phyloP scores from a whole-genome alignment of 1,139 yeast genomes.

The Torulaspora pretoriensis region DNA sequence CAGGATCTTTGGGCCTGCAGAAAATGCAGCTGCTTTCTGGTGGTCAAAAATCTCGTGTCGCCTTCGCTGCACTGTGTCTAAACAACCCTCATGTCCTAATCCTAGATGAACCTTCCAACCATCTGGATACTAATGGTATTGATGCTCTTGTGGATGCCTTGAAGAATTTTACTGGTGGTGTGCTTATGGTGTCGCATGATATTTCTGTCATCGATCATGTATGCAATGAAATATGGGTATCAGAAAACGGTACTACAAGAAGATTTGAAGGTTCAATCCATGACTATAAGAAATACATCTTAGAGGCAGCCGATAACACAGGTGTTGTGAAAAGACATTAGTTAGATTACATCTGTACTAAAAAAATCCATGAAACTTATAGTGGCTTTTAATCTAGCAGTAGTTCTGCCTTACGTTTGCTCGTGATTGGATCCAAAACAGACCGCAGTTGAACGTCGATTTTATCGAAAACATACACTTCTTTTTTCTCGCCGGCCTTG shows the following conservation, averaged over 20 bases:
- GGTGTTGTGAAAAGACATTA: slow-evolving; percentile 89
- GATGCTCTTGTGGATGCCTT: slow-evolving; percentile 92
- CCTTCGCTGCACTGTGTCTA: slow-evolving; percentile 91
- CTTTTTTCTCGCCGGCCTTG: slow-evolving; percentile 43
- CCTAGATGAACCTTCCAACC: slow-evolving; percentile 97
- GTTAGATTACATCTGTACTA: slow-evolving; percentile 4
- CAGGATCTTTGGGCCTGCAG: slow-evolving; percentile 89
- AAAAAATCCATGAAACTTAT: not conserved
- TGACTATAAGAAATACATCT: slow-evolving; percentile 85
- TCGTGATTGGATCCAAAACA: slow-evolving; percentile 78
- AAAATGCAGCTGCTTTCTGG: slow-evolving; percentile 89
- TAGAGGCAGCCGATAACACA: slow-evolving; percentile 67
- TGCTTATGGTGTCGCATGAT: slow-evolving; percentile 96
- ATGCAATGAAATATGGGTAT: slow-evolving; percentile 92
- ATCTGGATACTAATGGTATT: slow-evolving; percentile 95
- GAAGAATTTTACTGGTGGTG: slow-evolving; percentile 86
- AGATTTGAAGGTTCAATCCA: slow-evolving; percentile 80
- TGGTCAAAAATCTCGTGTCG: slow-evolving; percentile 98
- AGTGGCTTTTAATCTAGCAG: slow-evolving; percentile 41
- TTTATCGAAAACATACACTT: slow-evolving; percentile 75
- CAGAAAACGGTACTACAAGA: slow-evolving; percentile 76
- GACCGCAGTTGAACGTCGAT: slow-evolving; percentile 80
- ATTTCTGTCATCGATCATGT: slow-evolving; percentile 83
- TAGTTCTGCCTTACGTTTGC: slow-evolving; percentile 89
- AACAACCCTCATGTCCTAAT: slow-evolving; percentile 88